Percentiles rank a stretch among this genome's conserved stretches.
Conservation (phyloP, 2,329 filamentous ascomycete genomes). For the Epichloe coenophiala region DNA sequence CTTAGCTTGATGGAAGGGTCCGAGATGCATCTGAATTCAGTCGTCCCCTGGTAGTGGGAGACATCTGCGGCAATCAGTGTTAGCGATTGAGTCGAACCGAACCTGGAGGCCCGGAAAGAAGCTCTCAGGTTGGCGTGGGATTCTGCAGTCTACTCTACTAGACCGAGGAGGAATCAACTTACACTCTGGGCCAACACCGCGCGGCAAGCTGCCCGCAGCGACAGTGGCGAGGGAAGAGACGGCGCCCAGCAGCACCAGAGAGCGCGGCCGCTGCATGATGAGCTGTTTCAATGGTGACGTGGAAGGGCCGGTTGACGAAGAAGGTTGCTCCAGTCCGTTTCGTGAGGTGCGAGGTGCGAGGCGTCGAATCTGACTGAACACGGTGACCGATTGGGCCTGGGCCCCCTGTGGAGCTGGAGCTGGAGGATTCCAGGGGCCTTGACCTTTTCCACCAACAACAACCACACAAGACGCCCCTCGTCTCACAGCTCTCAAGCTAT, state of each 20-base stretch:
- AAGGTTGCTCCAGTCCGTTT: not conserved
- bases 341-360: not conserved
- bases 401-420: not conserved
- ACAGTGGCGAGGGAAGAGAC: slow-evolving; percentile 35
- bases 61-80: slow-evolving; percentile 42
- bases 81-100: slow-evolving; percentile 5
- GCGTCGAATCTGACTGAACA: slow-evolving; percentile 4
- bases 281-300: not conserved
- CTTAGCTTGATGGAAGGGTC: slow-evolving; percentile 62
- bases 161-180: slow-evolving; percentile 25
- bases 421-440: too few relatives aligned
- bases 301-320: not conserved
- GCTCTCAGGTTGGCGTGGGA: too few relatives aligned
- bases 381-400: slow-evolving; percentile 3
- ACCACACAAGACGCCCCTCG: slow-evolving; percentile 1
- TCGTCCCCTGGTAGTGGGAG: slow-evolving; percentile 66
- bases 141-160: too few relatives aligned
- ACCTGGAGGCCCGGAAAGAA: not conserved
- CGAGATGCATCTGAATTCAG: slow-evolving; percentile 75
- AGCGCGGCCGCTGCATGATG: slow-evolving; percentile 24
- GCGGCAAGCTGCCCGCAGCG: slow-evolving; percentile 55
- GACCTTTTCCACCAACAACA: not conserved
- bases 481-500: too few relatives aligned
- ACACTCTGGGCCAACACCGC: slow-evolving; percentile 89
- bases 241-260: slow-evolving; percentile 38